phyloP scores from a whole-genome alignment of 352 stramenopile genomes.

The Vaucheria bursata region DNA sequence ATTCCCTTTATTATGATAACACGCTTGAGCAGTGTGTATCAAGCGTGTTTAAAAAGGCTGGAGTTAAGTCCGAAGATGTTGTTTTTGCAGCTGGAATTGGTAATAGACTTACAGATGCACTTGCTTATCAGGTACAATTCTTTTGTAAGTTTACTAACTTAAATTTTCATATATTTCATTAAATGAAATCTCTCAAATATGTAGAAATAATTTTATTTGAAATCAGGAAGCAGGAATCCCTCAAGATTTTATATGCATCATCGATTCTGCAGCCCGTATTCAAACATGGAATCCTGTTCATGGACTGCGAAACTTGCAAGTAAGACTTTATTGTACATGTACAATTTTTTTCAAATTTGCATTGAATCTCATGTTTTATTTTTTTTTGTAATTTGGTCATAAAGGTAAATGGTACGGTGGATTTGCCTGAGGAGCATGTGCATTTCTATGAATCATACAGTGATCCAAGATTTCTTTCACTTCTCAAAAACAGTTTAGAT shows the following conservation, averaged over 20 bases:
- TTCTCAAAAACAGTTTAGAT: neutral
- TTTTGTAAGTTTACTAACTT: too few species aligned
- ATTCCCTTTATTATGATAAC: too few species aligned
- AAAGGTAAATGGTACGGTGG: neutral
- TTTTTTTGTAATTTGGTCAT: neutral
- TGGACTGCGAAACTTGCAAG: neutral
- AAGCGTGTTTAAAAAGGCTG: slow-evolving; percentile 20
- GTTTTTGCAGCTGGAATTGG: slow-evolving; percentile 41
- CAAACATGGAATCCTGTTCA: slow-evolving; percentile 6
- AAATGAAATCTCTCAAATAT: too few species aligned
- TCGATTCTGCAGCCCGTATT: slow-evolving; percentile 30
- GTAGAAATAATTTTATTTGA: too few species aligned
- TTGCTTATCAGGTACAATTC: slow-evolving; percentile 18
- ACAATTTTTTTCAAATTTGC: neutral
- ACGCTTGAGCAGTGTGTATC: slow-evolving; percentile 26
- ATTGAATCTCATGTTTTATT: neutral
- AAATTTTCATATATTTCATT: too few species aligned
- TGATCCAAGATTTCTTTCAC: slow-evolving; percentile 1
- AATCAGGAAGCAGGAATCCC: slow-evolving; percentile 23
- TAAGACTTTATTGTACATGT: neutral
- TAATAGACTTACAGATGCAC: slow-evolving; percentile 29
- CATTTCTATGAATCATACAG: neutral
- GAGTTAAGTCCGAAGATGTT: slow-evolving; percentile 5
- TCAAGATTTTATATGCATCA: slow-evolving; percentile 44
- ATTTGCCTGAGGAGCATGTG: neutral